Percentiles rank a stretch among this genome's conserved stretches.
phyloP scores from a whole-genome alignment of 163 green algal genomes.

The Smithsoniella earleae region DNA sequence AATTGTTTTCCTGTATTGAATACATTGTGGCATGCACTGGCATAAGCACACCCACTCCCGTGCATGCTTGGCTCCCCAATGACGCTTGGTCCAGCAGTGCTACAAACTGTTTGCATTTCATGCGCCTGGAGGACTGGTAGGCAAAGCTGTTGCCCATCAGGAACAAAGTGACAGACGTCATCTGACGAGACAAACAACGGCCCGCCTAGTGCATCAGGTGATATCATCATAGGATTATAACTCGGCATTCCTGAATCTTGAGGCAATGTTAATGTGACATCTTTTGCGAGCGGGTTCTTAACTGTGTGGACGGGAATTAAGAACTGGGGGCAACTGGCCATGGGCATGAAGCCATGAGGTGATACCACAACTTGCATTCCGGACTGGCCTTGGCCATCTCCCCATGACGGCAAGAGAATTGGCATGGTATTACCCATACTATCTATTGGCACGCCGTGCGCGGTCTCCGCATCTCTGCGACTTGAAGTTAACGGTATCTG shows the following conservation, averaged over 20 bases:
- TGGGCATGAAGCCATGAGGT: neutral
- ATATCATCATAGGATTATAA: neutral
- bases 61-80: neutral
- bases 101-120: neutral
- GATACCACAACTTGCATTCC: constrained; percentile 9
- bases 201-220: neutral
- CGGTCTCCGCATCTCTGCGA: neutral
- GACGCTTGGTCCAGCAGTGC: too few relatives aligned
- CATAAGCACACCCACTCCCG: neutral
- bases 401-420: constrained; percentile 11
- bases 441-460: constrained; percentile 1
- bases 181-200: neutral
- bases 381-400: neutral
- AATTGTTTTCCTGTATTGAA: neutral
- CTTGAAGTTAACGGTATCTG: neutral
- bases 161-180: neutral
- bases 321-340: neutral
- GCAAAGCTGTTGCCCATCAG: neutral
- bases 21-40: neutral
- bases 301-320: constrained; percentile 10
- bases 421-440: neutral
- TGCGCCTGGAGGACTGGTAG: constrained; percentile 10
- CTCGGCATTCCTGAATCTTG: neutral
- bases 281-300: neutral
- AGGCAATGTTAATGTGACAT: neutral